Base-by-base conservation (phyloP, 495 filamentous ascomycete species). In the Evansstolkia leycettana region DNA sequence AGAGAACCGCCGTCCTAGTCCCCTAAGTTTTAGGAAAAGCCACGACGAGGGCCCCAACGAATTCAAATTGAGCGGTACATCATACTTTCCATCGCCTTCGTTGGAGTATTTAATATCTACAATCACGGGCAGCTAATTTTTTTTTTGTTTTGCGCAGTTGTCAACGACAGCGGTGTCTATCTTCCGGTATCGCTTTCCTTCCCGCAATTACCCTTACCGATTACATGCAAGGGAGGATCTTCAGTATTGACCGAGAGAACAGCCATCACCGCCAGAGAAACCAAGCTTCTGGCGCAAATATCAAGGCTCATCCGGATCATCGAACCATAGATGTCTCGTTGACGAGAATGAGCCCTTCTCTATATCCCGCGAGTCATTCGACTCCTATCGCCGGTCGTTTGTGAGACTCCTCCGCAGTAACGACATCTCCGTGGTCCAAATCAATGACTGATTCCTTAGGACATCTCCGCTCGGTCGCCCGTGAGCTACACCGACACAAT, bases 351-450 rank as follows among this genome's bases (percentile, higher is more conserved):
- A 96, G 48, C 88, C 84, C 15, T 98, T 98, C 59, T 84, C 81
- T 34, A 98, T 98, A 59, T 94, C 90, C 19, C 78, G 90, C 45
- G 90, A 98, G 60, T 94, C 87, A 7, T 98, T 96, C 56, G 90
- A 98, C 54, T 94, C 89, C 17, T 98, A 98, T 55, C 74, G 90
- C 34, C 78, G 90, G 41, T 95, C 90, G 39, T 98, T 98, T 64
- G 88, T 93, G 71, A 37, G 81, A 66, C 19, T 15, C 38, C 24
- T 20, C 8, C 15, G 19, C 28, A 28, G 19, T n/a, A n/a, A n/a
- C 24, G 29, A 37, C 46, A 50, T 11, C 46, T 19, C 7, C 4
- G 17, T 9, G 5, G 10, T 19, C 19, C 35, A 15, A 34, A n/a
- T n/a, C n/a, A 16, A 30, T 46, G 12, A 43, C 42, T 29, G 13